Evolutionary conservation across 768 basidiomycete genomes (phyloP).

Genomic region (Fomitopsis pulvina): DNA sequence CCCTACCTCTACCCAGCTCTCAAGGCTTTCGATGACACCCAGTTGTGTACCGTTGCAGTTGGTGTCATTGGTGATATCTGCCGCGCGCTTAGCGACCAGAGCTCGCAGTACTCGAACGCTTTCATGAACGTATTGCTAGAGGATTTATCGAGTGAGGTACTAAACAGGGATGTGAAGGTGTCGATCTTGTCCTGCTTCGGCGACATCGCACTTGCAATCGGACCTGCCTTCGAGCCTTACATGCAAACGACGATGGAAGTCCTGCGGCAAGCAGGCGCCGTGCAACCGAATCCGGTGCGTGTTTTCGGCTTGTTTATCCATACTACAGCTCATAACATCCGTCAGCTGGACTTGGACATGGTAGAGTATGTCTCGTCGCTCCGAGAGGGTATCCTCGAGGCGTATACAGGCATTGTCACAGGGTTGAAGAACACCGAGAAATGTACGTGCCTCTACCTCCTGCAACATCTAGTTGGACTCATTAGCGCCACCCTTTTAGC

Average conservation of each 20-base stretch:
- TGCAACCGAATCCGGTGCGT: slow-evolving; percentile 82
- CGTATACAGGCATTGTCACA: slow-evolving; percentile 91
- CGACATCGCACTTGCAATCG: slow-evolving; percentile 92
- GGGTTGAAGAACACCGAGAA: slow-evolving; percentile 82
- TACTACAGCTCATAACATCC: not conserved
- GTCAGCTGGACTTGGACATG: slow-evolving; percentile 79
- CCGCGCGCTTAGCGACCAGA: slow-evolving; percentile 85
- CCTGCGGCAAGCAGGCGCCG: slow-evolving; percentile 80
- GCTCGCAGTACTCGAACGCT: slow-evolving; percentile 72
- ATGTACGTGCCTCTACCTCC: slow-evolving; percentile 33
- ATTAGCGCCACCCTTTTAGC: slow-evolving; percentile 25
- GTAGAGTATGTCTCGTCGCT: slow-evolving; percentile 88
- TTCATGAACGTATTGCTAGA: slow-evolving; percentile 93
- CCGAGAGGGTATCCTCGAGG: slow-evolving; percentile 93
- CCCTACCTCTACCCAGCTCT: slow-evolving; percentile 86
- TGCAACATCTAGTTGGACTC: not conserved
- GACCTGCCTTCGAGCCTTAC: slow-evolving; percentile 80
- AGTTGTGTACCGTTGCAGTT: slow-evolving; percentile 91
- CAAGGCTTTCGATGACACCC: slow-evolving; percentile 89
- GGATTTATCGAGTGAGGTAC: slow-evolving; percentile 83
- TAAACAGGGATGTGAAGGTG: slow-evolving; percentile 94
- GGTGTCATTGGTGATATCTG: slow-evolving; percentile 95
- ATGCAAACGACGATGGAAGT: slow-evolving; percentile 88
- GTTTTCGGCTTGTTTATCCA: not conserved
- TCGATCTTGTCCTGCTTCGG: slow-evolving; percentile 95